Evolutionary conservation across 768 basidiomycete species (phyloP).

Genomic region (Leccinum subtestaceum): DNA sequence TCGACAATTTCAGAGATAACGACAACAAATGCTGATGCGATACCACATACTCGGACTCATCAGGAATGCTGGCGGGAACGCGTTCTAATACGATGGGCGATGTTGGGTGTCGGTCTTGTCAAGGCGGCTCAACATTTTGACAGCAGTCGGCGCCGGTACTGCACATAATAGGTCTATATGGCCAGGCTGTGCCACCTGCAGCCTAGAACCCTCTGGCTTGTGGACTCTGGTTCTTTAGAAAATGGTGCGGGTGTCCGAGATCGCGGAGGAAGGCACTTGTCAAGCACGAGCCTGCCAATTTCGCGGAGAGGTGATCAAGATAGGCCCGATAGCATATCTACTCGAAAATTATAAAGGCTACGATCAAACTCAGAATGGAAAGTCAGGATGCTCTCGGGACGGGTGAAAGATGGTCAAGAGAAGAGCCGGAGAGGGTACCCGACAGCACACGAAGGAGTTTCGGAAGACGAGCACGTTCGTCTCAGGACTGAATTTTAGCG

Average conservation of each 20-base stretch:
- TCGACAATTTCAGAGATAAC: background rate
- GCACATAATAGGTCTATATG: too few species aligned
- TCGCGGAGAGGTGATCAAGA: background rate
- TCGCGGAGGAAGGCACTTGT: background rate
- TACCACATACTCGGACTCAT: too few species aligned
- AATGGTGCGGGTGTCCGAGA: background rate
- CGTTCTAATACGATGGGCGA: too few species aligned
- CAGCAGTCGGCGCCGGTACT: too few species aligned
- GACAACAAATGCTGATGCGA: too few species aligned
- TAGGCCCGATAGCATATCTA: background rate
- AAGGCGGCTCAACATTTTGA: too few species aligned
- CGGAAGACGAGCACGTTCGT: constrained; percentile 14
- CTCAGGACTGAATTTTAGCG: constrained; percentile 9
- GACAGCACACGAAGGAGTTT: constrained; percentile 1
- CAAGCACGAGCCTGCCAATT: background rate
- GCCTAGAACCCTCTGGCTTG: background rate
- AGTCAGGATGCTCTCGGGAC: constrained; percentile 19
- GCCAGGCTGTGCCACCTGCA: background rate
- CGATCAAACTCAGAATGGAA: background rate
- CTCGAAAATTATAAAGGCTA: background rate
- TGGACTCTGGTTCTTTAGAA: background rate
- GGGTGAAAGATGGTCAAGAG: background rate
- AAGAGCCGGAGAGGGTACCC: constrained; percentile 10
- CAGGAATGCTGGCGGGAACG: too few species aligned
- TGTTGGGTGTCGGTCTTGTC: too few species aligned